Evolutionary conservation across 208 protist species (phyloP).

Genomic region (Leptomonas pyrrhocoris): DNA sequence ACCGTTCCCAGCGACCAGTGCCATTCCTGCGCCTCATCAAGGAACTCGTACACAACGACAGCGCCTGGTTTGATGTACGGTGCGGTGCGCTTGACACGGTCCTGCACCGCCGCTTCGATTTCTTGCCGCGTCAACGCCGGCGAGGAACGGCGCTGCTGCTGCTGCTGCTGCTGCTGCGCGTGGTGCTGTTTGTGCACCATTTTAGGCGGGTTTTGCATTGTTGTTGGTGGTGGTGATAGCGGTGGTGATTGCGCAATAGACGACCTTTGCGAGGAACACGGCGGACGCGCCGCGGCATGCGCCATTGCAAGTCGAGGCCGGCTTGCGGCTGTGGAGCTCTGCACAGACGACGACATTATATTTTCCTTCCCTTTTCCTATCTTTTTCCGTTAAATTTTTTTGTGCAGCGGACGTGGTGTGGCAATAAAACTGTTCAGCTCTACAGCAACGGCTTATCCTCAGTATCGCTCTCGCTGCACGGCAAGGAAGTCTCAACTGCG

Average conservation of each 20-base stretch:
- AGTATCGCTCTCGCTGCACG: too few relatives aligned
- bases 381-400: background rate
- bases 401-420: too few relatives aligned
- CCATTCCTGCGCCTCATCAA: slow-evolving; percentile 36
- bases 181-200: background rate
- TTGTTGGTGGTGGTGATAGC: too few relatives aligned
- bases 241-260: background rate
- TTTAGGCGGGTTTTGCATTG: too few relatives aligned
- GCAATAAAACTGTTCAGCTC: too few relatives aligned
- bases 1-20: slow-evolving; percentile 54
- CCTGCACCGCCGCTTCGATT: slow-evolving; percentile 12
- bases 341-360: background rate
- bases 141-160: slow-evolving; percentile 7
- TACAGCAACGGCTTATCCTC: too few relatives aligned
- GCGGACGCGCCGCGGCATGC: background rate
- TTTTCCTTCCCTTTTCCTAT: too few relatives aligned
- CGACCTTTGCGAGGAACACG: background rate
- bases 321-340: background rate
- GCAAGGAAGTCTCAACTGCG: too few relatives aligned
- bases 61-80: slow-evolving; percentile 28
- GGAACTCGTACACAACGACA: slow-evolving; percentile 65
- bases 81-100: slow-evolving; percentile 20
- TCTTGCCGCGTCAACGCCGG: slow-evolving; percentile 20
- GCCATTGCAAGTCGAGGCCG: background rate
- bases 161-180: background rate